A percentile compares a stretch with the other conserved stretches of the same genome.
These are phyloP conservation scores for Lepiota venenata DNA, from an alignment of 768 basidiomycete genomes.

Conservation along the genomic window DNA sequence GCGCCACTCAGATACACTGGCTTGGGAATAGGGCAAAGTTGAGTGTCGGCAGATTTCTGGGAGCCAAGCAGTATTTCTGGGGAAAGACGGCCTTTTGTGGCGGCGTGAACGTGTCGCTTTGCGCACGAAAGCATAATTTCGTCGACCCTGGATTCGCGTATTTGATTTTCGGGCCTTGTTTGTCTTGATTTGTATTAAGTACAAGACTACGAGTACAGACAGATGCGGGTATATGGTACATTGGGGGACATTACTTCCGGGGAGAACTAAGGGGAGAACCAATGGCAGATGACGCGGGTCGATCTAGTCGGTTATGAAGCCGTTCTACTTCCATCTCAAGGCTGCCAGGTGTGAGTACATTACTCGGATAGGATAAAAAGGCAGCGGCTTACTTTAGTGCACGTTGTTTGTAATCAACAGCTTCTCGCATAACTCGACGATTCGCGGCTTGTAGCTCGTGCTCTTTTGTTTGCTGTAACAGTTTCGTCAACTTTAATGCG, in stretches of 20 bases:
- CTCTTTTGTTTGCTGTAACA: conserved; percentile 62
- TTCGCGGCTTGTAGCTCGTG: conserved; percentile 66
- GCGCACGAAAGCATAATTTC: not conserved
- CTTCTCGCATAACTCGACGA: conserved; percentile 75
- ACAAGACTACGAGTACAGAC: not conserved
- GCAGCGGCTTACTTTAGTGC: conserved; percentile 52
- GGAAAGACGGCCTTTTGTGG: not conserved
- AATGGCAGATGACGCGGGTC: conserved; percentile 13
- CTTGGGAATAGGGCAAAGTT: too few relatives aligned
- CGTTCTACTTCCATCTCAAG: conserved; percentile 26
- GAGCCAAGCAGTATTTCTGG: not conserved
- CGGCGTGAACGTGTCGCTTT: not conserved
- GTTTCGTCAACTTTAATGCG: conserved; percentile 11
- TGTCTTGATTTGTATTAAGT: not conserved
- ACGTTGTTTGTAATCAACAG: conserved; percentile 68
- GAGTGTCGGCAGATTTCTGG: too few relatives aligned
- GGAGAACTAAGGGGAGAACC: conserved; percentile 5
- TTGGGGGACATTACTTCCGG: conserved; percentile 1
- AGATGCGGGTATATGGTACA: not conserved
- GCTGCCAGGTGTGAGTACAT: conserved; percentile 9
- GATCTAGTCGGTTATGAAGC: conserved; percentile 21
- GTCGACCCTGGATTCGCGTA: not conserved
- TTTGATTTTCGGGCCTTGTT: not conserved
- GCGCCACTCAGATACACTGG: too few relatives aligned
- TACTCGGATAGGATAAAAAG: not conserved